These are phyloP conservation scores for Quercus parvula DNA, from an alignment of 306 rosid genomes.

Conservation along the genomic window DNA sequence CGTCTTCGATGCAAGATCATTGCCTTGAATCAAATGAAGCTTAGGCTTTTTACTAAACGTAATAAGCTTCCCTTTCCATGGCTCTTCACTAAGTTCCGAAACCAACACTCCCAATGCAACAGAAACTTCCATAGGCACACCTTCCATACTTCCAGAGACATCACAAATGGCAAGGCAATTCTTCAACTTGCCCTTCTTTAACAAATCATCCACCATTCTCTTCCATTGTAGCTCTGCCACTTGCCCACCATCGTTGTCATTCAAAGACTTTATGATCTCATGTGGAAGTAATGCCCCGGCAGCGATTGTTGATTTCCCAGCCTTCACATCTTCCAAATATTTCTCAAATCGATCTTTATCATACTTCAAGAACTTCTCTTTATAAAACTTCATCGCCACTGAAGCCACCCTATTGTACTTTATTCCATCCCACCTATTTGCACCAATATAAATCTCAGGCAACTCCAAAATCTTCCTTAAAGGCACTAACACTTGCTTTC, in stretches of 20 bases:
- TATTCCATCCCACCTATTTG: conserved; percentile 45
- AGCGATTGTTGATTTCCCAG: conserved; percentile 44
- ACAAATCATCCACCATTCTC: conserved; percentile 57
- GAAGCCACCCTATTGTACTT: conserved; percentile 65
- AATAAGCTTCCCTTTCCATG: conserved; percentile 66
- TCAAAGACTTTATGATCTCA: conserved; percentile 36
- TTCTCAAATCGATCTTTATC: conserved; percentile 44
- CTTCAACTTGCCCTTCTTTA: conserved; percentile 43
- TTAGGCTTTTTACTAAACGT: conserved; percentile 45
- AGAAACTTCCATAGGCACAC: conserved; percentile 57
- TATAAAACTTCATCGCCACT: conserved; percentile 56
- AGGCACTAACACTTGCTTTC: conserved; percentile 63
- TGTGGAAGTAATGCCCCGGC: conserved; percentile 72
- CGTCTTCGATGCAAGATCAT: conserved; percentile 32
- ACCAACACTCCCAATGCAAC: conserved; percentile 65
- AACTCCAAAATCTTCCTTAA: conserved; percentile 55
- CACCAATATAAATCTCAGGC: conserved; percentile 72
- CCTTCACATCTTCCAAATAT: conserved; percentile 44
- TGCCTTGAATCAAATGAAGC: conserved; percentile 53
- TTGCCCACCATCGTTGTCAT: too few species aligned
- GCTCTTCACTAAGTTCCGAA: conserved; percentile 57
- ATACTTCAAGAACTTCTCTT: conserved; percentile 48
- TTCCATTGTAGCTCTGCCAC: conserved; percentile 77
- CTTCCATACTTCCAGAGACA: conserved; percentile 51
- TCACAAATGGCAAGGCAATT: conserved; percentile 55